Conservation (phyloP, 805 yeast species). For the Kuraishia hungarica region DNA sequence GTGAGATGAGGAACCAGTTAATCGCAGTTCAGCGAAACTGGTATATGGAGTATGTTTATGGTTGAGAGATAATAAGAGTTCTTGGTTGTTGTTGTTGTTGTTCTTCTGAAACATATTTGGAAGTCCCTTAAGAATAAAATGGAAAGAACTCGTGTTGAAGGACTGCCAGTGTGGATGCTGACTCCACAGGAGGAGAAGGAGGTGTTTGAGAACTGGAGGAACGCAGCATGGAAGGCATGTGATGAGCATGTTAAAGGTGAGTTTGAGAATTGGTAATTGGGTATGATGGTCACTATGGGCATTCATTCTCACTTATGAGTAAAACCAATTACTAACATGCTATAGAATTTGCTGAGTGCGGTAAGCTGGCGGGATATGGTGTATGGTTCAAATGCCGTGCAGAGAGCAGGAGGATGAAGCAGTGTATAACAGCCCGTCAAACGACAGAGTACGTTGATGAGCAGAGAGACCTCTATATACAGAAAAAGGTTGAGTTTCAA, state of each 20-base stretch:
- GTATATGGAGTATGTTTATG: too few relatives aligned
- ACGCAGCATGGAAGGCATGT: conserved; percentile 55
- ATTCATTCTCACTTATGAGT: neutral
- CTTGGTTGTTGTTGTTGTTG: neutral
- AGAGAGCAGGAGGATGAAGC: conserved; percentile 49
- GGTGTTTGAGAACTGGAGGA: conserved; percentile 63
- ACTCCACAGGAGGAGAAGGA: conserved; percentile 72
- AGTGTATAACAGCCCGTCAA: conserved; percentile 56
- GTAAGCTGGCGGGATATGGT: conserved; percentile 51
- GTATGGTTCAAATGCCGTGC: conserved; percentile 59
- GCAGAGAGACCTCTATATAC: conserved; percentile 57
- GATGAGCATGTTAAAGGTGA: conserved; percentile 57
- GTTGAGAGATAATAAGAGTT: neutral
- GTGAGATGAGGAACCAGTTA: neutral
- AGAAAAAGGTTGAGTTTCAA: conserved; percentile 40
- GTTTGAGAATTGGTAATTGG: conserved; percentile 4
- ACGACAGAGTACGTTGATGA: conserved; percentile 56
- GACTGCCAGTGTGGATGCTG: conserved; percentile 66
- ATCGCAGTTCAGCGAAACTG: neutral
- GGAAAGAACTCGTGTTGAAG: conserved; percentile 21
- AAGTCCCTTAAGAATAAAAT: conserved; percentile 3
- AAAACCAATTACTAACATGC: neutral
- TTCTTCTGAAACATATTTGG: neutral
- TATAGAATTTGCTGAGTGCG: conserved; percentile 54
- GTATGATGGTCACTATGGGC: too few relatives aligned